phyloP scores from a whole-genome alignment of 208 protist species.

The Leishmania tarentolae region DNA sequence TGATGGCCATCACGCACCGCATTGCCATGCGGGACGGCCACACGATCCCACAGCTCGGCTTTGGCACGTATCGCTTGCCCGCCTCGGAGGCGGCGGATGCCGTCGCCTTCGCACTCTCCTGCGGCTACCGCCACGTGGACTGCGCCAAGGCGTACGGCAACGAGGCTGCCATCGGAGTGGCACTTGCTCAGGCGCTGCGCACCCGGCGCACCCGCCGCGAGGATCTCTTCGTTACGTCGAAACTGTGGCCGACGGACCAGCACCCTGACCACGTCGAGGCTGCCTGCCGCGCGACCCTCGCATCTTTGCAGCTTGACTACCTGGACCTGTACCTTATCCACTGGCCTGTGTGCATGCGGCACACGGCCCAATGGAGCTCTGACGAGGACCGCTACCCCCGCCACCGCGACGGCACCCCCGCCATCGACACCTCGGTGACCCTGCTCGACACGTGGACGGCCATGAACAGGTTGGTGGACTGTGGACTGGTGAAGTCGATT shows the following conservation, averaged over 20 bases:
- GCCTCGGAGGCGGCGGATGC: slow-evolving; percentile 42
- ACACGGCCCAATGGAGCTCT: slow-evolving; percentile 45
- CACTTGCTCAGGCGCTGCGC: slow-evolving; percentile 52
- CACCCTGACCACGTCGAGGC: slow-evolving; percentile 83
- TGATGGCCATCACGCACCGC: slow-evolving; percentile 27
- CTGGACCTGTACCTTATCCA: slow-evolving; percentile 94
- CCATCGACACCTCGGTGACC: slow-evolving; percentile 55
- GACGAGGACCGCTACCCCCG: slow-evolving; percentile 75
- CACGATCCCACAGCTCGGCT: slow-evolving; percentile 83
- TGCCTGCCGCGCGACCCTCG: slow-evolving; percentile 82
- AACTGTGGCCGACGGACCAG: slow-evolving; percentile 96
- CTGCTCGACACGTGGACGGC: slow-evolving; percentile 85
- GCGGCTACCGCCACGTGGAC: slow-evolving; percentile 91
- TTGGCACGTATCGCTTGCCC: slow-evolving; percentile 87
- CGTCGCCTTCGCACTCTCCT: slow-evolving; percentile 71
- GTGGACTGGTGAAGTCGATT: slow-evolving; percentile 87
- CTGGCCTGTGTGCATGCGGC: slow-evolving; percentile 89
- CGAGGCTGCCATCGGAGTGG: slow-evolving; percentile 88
- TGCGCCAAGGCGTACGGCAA: slow-evolving; percentile 92
- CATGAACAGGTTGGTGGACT: slow-evolving; percentile 85
- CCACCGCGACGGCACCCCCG: slow-evolving; percentile 41
- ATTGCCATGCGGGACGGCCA: slow-evolving; percentile 53
- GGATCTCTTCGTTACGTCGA: slow-evolving; percentile 94
- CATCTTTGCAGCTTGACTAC: slow-evolving; percentile 83
- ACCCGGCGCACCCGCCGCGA: slow-evolving; percentile 69